Percentiles rank a stretch among this genome's conserved stretches.
phyloP scores from a whole-genome alignment of 1,284 basidiomycete genomes.

The Tremellales sp. region DNA sequence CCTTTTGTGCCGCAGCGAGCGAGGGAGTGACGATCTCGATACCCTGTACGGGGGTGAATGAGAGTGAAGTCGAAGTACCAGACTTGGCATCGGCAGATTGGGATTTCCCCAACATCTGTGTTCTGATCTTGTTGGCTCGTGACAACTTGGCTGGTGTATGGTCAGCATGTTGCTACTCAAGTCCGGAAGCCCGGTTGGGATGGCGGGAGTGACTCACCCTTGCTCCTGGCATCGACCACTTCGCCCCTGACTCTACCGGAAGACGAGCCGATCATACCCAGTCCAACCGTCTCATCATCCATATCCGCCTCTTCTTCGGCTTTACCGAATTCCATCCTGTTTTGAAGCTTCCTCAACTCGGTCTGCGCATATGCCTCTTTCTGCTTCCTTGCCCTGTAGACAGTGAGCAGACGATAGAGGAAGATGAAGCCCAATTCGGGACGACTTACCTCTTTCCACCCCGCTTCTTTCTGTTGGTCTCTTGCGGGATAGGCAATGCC shows the following conservation, averaged over 20 bases:
- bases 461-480: slow-evolving; percentile 89
- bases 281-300: slow-evolving; percentile 91
- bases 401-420: neutral
- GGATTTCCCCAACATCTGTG: slow-evolving; percentile 70
- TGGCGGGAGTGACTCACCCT: slow-evolving; percentile 57
- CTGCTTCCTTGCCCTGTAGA: slow-evolving; percentile 77
- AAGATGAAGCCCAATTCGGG: neutral
- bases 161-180: neutral
- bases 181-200: neutral
- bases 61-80: slow-evolving; percentile 85
- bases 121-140: slow-evolving; percentile 90
- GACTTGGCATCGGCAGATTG: slow-evolving; percentile 56
- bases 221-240: slow-evolving; percentile 77
- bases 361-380: slow-evolving; percentile 97
- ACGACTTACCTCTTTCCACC: slow-evolving; percentile 78
- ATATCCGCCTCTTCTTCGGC: slow-evolving; percentile 93
- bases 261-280: slow-evolving; percentile 89
- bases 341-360: slow-evolving; percentile 93
- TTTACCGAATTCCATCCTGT: slow-evolving; percentile 93
- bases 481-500: slow-evolving; percentile 91
- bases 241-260: slow-evolving; percentile 85
- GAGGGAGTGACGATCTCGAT: slow-evolving; percentile 81
- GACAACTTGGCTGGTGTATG: slow-evolving; percentile 75
- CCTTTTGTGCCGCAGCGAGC: slow-evolving; percentile 64
- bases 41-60: slow-evolving; percentile 96